phyloP scores from a whole-genome alignment of 768 basidiomycete genomes.

The Suillus discolor region DNA sequence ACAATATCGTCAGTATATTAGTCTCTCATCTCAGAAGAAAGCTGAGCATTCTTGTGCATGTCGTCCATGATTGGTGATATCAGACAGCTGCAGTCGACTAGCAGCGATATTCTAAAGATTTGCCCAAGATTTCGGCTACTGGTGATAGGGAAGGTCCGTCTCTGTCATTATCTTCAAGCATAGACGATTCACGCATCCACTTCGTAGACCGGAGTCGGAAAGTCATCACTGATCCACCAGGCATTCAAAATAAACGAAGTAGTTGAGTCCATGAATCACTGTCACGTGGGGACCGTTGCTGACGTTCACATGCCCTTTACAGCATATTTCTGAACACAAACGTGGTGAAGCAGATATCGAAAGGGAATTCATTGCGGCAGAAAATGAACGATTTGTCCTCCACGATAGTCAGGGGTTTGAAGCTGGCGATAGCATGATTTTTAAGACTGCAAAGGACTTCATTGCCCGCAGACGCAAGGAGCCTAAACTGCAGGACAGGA shows the following conservation, averaged over 20 bases:
- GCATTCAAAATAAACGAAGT: conserved; percentile 11
- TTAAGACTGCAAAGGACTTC: conserved; percentile 12
- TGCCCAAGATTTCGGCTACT: conserved; percentile 14
- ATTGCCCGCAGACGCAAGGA: conserved; percentile 12
- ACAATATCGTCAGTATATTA: not conserved
- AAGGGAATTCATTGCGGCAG: conserved; percentile 13
- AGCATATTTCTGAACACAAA: conserved; percentile 4
- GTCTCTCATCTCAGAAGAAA: not conserved
- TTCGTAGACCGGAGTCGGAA: conserved; percentile 12
- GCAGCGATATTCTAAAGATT: not conserved
- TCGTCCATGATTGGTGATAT: not conserved
- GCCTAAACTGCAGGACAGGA: conserved; percentile 14
- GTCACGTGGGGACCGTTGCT: not conserved
- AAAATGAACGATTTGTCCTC: conserved; percentile 19
- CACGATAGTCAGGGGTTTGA: conserved; percentile 20
- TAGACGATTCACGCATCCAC: not conserved
- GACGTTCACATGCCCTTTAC: not conserved
- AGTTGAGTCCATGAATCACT: conserved; percentile 4
- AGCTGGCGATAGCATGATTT: conserved; percentile 9
- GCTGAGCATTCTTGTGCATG: not conserved
- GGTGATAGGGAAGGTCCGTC: conserved; percentile 14
- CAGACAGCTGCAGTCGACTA: conserved; percentile 11
- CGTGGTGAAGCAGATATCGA: conserved; percentile 18
- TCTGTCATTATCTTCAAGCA: not conserved
- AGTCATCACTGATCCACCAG: conserved; percentile 9